A percentile compares a stretch with the other conserved stretches of the same genome.
Conservation (phyloP, 257 asterid genomes). For the Solanum sitiens region DNA sequence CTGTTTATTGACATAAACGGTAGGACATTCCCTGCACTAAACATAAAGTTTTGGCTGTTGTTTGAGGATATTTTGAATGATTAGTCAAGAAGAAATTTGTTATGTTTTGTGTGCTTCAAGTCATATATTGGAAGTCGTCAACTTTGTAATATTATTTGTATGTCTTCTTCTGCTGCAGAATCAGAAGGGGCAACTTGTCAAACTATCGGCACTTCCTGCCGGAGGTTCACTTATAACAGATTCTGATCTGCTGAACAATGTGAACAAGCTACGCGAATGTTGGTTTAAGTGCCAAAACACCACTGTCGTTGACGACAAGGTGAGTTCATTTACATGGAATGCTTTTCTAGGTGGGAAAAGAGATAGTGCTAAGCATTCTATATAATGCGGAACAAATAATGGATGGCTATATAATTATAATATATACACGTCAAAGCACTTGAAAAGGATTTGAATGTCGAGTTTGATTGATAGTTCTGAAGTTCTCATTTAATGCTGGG, state of each 20-base stretch:
- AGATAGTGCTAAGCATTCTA: neutral
- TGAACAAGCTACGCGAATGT: slow-evolving; percentile 46
- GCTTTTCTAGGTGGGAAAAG: neutral
- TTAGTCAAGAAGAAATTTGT: neutral
- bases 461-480: neutral
- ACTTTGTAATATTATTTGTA: neutral
- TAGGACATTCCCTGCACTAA: neutral
- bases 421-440: neutral
- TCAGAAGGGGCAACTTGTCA: slow-evolving; percentile 13
- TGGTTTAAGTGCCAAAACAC: slow-evolving; percentile 45
- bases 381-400: neutral
- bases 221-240: slow-evolving; percentile 22
- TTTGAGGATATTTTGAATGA: neutral
- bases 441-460: neutral
- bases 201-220: slow-evolving; percentile 30
- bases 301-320: slow-evolving; percentile 59
- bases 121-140: neutral
- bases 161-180: slow-evolving; percentile 17
- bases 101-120: neutral
- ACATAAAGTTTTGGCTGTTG: neutral
- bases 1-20: neutral
- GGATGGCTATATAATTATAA: neutral
- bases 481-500: neutral
- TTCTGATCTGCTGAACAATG: slow-evolving; percentile 25
- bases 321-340: slow-evolving; percentile 10